Conservation (phyloP, 2,329 filamentous ascomycete genomes). For the Aspergillus tubingensis region DNA sequence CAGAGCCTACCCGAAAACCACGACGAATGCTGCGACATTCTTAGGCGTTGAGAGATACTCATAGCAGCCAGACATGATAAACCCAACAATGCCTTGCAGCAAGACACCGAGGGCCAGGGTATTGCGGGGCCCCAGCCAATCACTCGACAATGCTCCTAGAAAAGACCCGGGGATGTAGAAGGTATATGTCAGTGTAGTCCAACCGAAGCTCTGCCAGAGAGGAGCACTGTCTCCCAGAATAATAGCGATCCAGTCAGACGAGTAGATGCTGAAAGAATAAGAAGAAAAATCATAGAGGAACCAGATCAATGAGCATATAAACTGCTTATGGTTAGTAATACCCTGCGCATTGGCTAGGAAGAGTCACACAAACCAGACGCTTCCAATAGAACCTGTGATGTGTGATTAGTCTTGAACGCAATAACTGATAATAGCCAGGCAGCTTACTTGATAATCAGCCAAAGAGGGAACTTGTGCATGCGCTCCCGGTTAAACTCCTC, state of each 20-base stretch:
- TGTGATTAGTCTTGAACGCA: background rate
- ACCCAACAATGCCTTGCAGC: conserved; percentile 76
- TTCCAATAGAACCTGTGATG: conserved; percentile 67
- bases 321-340: conserved; percentile 23
- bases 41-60: conserved; percentile 62
- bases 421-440: conserved; percentile 21
- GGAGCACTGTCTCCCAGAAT: conserved; percentile 65
- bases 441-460: conserved; percentile 45
- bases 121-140: conserved; percentile 76
- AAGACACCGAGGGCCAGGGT: conserved; percentile 71
- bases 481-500: conserved; percentile 73
- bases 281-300: conserved; percentile 84
- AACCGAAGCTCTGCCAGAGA: conserved; percentile 79
- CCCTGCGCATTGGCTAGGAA: background rate
- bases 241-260: conserved; percentile 57
- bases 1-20: conserved; percentile 65
- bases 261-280: conserved; percentile 86
- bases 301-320: conserved; percentile 75
- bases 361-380: conserved; percentile 53
- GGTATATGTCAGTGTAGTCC: conserved; percentile 83
- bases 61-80: conserved; percentile 85
- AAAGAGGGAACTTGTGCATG: conserved; percentile 63
- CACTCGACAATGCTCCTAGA: conserved; percentile 73
- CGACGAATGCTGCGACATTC: conserved; percentile 74
- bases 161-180: conserved; percentile 87